Evolutionary conservation across 2,329 filamentous ascomycete genomes (phyloP).

Genomic region (Thyridium curvatum): DNA sequence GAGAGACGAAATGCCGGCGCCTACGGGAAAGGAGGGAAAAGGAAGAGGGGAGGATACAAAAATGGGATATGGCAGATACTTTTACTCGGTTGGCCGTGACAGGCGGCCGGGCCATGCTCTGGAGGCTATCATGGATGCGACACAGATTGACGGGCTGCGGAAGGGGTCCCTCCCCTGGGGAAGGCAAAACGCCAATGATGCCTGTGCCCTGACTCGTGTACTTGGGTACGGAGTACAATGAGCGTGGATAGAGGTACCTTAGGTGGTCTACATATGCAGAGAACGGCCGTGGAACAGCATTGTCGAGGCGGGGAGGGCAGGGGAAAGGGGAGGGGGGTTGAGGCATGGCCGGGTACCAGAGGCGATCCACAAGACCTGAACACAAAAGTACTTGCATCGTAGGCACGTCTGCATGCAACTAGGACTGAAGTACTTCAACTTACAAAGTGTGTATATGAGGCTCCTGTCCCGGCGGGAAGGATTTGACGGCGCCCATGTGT

Average conservation of each 20-base stretch:
- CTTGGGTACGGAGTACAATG: too few relatives aligned
- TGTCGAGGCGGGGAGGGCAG: too few relatives aligned
- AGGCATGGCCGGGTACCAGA: too few relatives aligned
- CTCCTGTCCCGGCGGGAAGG: background rate
- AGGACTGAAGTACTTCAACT: too few relatives aligned
- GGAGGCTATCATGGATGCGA: background rate
- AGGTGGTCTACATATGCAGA: too few relatives aligned
- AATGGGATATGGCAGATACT: conserved; percentile 1
- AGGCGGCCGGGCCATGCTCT: background rate
- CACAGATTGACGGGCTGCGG: background rate
- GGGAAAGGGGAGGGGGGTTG: too few relatives aligned
- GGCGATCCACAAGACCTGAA: too few relatives aligned
- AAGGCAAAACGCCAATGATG: conserved; percentile 1
- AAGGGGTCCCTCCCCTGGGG: background rate
- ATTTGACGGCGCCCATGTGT: background rate
- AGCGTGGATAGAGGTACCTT: too few relatives aligned
- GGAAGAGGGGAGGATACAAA: background rate
- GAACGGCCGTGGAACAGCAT: too few relatives aligned
- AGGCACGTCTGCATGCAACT: too few relatives aligned
- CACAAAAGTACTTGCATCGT: too few relatives aligned
- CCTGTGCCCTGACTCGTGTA: conserved; percentile 1
- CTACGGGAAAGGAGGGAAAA: conserved; percentile 9
- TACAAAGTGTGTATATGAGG: too few relatives aligned
- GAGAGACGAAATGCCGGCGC: conserved; percentile 17
- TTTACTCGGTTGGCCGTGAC: conserved; percentile 1